Conservation (phyloP, 2,329 filamentous ascomycete species). For the Lachnellula suecica region DNA sequence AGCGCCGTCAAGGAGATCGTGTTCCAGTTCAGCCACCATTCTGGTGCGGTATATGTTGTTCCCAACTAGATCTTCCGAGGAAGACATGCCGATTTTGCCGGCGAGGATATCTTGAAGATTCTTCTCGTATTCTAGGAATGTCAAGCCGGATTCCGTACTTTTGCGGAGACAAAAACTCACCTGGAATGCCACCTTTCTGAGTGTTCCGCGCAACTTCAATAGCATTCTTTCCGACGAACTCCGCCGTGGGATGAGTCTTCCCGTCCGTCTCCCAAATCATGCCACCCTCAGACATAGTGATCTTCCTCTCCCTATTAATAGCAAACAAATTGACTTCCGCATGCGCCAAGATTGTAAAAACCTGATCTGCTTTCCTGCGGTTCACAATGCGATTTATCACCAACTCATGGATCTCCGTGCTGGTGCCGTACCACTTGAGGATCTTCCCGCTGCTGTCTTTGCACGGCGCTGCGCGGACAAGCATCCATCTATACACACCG, state of each 20-base stretch:
- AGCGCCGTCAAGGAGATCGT: conserved; percentile 17
- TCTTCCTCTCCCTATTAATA: conserved; percentile 15
- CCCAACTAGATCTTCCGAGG: conserved; percentile 21
- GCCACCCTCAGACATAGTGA: conserved; percentile 23
- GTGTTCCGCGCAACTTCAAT: conserved; percentile 12
- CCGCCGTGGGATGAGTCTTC: conserved; percentile 8
- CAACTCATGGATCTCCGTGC: conserved; percentile 25
- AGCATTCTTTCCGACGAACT: conserved; percentile 13
- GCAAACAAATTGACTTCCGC: conserved; percentile 25
- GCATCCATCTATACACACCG: conserved; percentile 27
- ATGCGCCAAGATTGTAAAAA: conserved; percentile 24
- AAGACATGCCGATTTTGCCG: conserved; percentile 20
- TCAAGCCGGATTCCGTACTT: too few species aligned
- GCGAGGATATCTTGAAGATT: conserved; percentile 18
- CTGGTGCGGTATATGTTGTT: conserved; percentile 19
- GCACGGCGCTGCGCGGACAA: conserved; percentile 19
- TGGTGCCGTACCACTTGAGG: conserved; percentile 28
- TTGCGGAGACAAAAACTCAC: conserved; percentile 9
- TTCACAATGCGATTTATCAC: conserved; percentile 24
- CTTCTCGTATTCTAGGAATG: conserved; percentile 15
- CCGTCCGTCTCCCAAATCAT: conserved; percentile 14
- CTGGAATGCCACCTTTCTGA: conserved; percentile 14
- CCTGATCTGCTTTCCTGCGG: conserved; percentile 22
- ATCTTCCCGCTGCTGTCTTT: conserved; percentile 13
- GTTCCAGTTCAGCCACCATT: conserved; percentile 23